Evolutionary conservation across 352 stramenopile genomes (phyloP).

Genomic region (Peronospora farinosa): DNA sequence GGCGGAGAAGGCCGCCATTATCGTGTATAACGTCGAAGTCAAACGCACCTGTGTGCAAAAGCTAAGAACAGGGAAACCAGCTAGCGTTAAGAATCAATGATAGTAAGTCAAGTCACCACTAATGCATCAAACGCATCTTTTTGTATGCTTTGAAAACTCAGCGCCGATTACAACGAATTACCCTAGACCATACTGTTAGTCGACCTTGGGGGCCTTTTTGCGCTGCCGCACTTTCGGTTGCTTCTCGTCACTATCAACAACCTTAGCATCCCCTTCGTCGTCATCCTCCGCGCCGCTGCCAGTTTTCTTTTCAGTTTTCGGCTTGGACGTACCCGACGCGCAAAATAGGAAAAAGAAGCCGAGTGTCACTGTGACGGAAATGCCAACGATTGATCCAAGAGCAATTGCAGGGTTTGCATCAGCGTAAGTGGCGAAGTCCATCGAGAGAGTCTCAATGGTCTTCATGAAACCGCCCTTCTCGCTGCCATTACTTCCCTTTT

Average conservation of each 20-base stretch:
- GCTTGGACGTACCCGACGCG: slow-evolving; percentile 25
- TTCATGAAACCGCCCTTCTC: slow-evolving; percentile 47
- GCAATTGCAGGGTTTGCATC: slow-evolving; percentile 52
- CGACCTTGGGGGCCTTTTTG: slow-evolving; percentile 71
- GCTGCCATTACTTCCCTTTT: slow-evolving; percentile 35
- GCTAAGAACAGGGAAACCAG: too few species aligned
- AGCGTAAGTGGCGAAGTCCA: slow-evolving; percentile 44
- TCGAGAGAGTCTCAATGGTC: slow-evolving; percentile 34
- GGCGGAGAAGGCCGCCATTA: too few species aligned
- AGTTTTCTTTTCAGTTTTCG: slow-evolving; percentile 23
- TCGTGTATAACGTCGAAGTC: too few species aligned
- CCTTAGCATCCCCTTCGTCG: slow-evolving; percentile 36
- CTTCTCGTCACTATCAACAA: slow-evolving; percentile 32
- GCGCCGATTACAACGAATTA: not conserved
- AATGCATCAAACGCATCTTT: not conserved
- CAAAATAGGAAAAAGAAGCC: slow-evolving; percentile 59
- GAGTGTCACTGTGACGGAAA: slow-evolving; percentile 39
- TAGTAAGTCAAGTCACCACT: too few species aligned
- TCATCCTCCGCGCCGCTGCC: slow-evolving; percentile 34
- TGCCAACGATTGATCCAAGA: slow-evolving; percentile 38
- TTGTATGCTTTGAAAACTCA: not conserved
- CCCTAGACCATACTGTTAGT: slow-evolving; percentile 16
- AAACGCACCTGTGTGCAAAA: too few species aligned
- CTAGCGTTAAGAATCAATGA: not conserved
- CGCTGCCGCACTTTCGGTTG: slow-evolving; percentile 62